A percentile compares a stretch with the other conserved stretches of the same genome.
phyloP scores from a whole-genome alignment of 192 early-diverging fungal species.

The Coemansia sp. region DNA sequence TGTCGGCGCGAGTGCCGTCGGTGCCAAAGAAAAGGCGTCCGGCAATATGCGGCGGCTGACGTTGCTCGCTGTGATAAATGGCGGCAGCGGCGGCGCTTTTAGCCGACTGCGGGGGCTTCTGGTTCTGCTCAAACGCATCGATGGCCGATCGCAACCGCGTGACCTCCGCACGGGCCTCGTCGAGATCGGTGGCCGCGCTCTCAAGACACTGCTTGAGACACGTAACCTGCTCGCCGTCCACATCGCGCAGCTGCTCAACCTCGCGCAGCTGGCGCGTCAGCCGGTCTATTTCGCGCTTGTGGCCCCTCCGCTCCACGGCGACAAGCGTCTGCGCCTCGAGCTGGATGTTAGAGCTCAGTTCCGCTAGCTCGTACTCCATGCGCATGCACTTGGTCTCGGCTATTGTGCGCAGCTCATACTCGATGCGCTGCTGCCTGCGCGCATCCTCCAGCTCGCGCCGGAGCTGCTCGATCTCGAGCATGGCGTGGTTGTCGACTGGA shows the following conservation, averaged over 20 bases:
- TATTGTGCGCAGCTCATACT: constrained; percentile 50
- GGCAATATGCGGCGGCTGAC: constrained; percentile 24
- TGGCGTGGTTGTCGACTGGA: constrained; percentile 9
- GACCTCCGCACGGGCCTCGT: constrained; percentile 27
- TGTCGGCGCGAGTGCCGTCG: constrained; percentile 38
- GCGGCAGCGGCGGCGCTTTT: constrained; percentile 11
- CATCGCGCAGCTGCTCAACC: constrained; percentile 40
- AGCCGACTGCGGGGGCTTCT: constrained; percentile 8
- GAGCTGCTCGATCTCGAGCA: constrained; percentile 21
- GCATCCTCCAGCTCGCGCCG: constrained; percentile 19
- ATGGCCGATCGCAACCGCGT: constrained; percentile 27
- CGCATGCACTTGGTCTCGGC: constrained; percentile 50
- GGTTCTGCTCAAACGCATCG: constrained; percentile 38
- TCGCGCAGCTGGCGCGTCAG: constrained; percentile 21
- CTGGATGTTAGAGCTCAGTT: constrained; percentile 52
- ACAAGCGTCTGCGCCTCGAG: constrained; percentile 50
- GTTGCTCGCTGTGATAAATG: neutral
- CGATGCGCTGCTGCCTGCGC: constrained; percentile 26
- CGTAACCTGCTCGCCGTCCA: constrained; percentile 45
- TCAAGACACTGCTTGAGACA: constrained; percentile 46
- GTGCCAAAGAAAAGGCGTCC: constrained; percentile 40
- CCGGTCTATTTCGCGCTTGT: constrained; percentile 35
- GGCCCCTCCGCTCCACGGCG: constrained; percentile 42
- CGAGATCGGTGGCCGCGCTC: constrained; percentile 22
- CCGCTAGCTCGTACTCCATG: constrained; percentile 54